Evolutionary conservation across 163 green algal species (phyloP).

Genomic region (Chloroidium sp.): DNA sequence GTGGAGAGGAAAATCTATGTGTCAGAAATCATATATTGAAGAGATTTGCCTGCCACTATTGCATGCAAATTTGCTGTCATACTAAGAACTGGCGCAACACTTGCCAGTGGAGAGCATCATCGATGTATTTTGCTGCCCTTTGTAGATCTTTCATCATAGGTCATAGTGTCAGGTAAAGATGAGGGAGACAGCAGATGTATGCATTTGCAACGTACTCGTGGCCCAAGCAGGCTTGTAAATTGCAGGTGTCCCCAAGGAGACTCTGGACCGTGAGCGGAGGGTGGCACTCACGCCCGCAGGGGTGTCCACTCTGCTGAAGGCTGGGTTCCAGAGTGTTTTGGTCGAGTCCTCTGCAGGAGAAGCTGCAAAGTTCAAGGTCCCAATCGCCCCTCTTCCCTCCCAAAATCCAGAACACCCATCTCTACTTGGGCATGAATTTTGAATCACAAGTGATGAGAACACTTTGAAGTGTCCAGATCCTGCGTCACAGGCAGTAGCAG

Average conservation of each 20-base stretch:
- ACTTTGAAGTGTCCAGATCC: too few species aligned
- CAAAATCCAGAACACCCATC: background rate
- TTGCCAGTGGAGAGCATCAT: background rate
- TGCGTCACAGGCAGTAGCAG: too few species aligned
- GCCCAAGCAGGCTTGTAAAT: background rate
- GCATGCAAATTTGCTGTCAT: background rate
- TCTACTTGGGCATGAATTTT: background rate
- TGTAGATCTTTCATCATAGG: background rate
- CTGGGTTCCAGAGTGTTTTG: slow-evolving; percentile 51
- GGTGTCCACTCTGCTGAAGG: slow-evolving; percentile 44
- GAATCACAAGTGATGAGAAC: too few species aligned
- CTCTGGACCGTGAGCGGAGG: slow-evolving; percentile 42
- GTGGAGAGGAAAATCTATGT: background rate
- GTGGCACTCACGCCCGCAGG: slow-evolving; percentile 59
- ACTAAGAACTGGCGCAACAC: background rate
- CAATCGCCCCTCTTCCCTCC: background rate
- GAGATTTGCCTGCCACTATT: background rate
- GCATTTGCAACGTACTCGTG: too few species aligned
- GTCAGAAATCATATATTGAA: background rate
- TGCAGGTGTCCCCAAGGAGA: slow-evolving; percentile 67
- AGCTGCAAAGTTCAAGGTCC: slow-evolving; percentile 40
- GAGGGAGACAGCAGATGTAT: background rate
- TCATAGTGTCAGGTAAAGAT: background rate
- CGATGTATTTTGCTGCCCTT: background rate
- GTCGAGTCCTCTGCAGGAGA: slow-evolving; percentile 50